Evolutionary conservation across 148 eudicot genomes (phyloP).

Genomic region (Arbutus unedo): DNA sequence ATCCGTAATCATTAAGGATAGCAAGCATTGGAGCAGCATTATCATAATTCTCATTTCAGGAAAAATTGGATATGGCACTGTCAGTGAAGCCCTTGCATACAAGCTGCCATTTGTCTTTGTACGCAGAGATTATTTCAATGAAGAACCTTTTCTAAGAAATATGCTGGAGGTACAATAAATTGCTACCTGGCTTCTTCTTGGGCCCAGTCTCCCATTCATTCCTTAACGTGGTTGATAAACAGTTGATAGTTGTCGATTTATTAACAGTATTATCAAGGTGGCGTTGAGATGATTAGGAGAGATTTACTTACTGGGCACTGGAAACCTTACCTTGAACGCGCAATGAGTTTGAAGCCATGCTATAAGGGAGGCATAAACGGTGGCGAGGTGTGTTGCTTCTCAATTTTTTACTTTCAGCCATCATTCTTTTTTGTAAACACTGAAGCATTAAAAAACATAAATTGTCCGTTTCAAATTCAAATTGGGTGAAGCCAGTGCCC

Average conservation of each 20-base stretch:
- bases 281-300: slow-evolving; percentile 98
- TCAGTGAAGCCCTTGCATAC: slow-evolving; percentile 95
- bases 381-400: slow-evolving; percentile 63
- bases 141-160: slow-evolving; percentile 95
- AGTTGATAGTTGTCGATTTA: slow-evolving; percentile 13
- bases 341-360: slow-evolving; percentile 86
- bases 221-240: slow-evolving; percentile 4
- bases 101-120: slow-evolving; percentile 95
- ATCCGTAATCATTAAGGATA: slow-evolving; percentile 4
- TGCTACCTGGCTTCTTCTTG: slow-evolving; percentile 5
- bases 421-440: background rate
- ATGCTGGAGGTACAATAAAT: slow-evolving; percentile 70
- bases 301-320: slow-evolving; percentile 96
- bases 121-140: slow-evolving; percentile 96
- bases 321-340: slow-evolving; percentile 95
- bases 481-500: background rate
- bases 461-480: background rate
- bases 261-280: slow-evolving; percentile 78
- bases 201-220: slow-evolving; percentile 8
- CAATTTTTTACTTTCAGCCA: background rate
- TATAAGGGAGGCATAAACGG: slow-evolving; percentile 90
- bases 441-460: background rate
- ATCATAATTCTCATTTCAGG: slow-evolving; percentile 49
- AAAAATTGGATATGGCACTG: slow-evolving; percentile 98
- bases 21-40: background rate